Evolutionary conservation across 2,329 filamentous ascomycete genomes (phyloP).

Genomic region (Peltaster fructicola): DNA sequence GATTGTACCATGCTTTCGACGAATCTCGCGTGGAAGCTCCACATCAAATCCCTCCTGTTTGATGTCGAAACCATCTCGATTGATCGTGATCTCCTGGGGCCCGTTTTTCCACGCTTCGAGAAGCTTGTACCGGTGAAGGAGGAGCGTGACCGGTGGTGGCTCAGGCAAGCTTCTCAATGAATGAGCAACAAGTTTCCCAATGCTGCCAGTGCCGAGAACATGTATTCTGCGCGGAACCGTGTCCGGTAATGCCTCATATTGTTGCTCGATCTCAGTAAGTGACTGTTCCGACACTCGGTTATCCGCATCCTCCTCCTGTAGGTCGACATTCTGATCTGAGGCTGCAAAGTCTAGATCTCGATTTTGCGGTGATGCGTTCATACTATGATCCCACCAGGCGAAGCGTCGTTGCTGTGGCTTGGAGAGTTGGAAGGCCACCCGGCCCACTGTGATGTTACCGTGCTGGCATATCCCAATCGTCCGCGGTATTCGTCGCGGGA

Average conservation of each 20-base stretch:
- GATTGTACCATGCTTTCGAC: slow-evolving; percentile 21
- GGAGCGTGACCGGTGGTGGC: slow-evolving; percentile 57
- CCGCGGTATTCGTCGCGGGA: slow-evolving; percentile 29
- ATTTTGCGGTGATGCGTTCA: no score
- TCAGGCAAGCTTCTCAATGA: slow-evolving; percentile 43
- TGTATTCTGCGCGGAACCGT: slow-evolving; percentile 41
- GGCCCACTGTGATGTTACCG: slow-evolving; percentile 26
- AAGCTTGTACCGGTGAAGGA: slow-evolving; percentile 44
- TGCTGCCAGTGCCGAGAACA: slow-evolving; percentile 63
- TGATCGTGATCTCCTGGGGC: slow-evolving; percentile 29
- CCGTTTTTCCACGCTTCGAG: slow-evolving; percentile 31
- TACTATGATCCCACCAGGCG: no score
- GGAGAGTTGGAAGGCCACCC: slow-evolving; percentile 22
- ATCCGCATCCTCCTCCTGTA: neutral
- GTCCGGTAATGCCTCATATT: slow-evolving; percentile 11
- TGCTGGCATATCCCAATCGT: slow-evolving; percentile 20
- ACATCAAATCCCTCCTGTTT: slow-evolving; percentile 26
- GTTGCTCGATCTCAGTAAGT: slow-evolving; percentile 12
- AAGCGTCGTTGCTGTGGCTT: slow-evolving; percentile 6
- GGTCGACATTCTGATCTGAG: slow-evolving; percentile 7
- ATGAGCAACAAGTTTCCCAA: slow-evolving; percentile 64
- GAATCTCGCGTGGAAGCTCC: slow-evolving; percentile 22
- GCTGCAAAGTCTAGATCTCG: slow-evolving; percentile 5
- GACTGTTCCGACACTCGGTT: slow-evolving; percentile 1
- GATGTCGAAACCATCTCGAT: slow-evolving; percentile 23